Evolutionary conservation across 805 yeast species (phyloP), one percentile per base, ranked within the genome.

Genomic region (Blastobotrys attinorum): DNA sequence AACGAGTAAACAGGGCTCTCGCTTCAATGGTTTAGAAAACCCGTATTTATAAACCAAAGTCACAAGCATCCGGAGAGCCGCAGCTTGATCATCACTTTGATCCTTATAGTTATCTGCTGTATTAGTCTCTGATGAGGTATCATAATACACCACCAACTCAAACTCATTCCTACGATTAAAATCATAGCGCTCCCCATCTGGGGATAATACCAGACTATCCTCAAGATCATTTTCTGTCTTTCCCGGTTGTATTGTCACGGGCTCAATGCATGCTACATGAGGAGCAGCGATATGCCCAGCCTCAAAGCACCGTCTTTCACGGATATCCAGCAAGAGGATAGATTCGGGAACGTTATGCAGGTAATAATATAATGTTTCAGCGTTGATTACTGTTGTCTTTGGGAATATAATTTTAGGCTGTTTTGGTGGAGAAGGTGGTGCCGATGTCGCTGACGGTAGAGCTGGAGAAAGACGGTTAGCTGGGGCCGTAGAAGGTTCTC

Each of bases 231-330:
- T 62, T 53, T 83, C 85, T 0, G 75, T 67, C 55, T 76, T 75
- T 7, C 66, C 63, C 1, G 62, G 59, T 42, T 77, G 62, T 16
- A 80, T 65, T 0, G 77, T 69, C 16, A 73, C 69, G 0, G 97
- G 96, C 42, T 86, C 95, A 16, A 89, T 72, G 57, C 89, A 84
- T 8, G 85, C 71, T 6, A 83, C 60, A 43, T 82, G 75, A 2
- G 66, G 62, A 21, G 76, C 64, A 10, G 72, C 65, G 18, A 89
- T 77, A 60, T 87, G 96, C 39, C 75, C 73, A 35, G 66, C 64
- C 38, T 76, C 73, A 56, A 73, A 88, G 31, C 76, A 79, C 16
- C 66, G 67, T 32, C 80, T 67, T 15, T 80, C 66, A 51, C 97
- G 67, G 34, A 79, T 72, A 59, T 90, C 97, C 4, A 90, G 71